Evolutionary conservation across 768 basidiomycete species (phyloP).

Genomic region (Boletus eberwhitei): DNA sequence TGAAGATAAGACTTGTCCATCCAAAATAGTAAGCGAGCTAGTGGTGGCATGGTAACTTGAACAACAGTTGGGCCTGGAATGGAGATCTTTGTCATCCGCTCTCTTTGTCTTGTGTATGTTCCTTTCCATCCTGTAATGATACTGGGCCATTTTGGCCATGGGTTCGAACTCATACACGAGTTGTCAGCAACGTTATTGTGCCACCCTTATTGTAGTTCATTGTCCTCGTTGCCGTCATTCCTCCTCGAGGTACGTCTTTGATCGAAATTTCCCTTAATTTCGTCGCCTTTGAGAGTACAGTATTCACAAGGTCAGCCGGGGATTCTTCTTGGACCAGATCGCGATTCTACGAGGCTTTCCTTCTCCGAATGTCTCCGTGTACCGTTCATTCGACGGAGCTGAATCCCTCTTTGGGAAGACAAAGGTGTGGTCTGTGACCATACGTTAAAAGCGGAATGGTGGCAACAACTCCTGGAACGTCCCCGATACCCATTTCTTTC

Average conservation of each 20-base stretch:
- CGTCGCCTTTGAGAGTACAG: background rate
- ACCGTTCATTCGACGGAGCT: background rate
- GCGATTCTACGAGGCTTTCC: too few relatives aligned
- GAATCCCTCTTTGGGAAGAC: slow-evolving; percentile 15
- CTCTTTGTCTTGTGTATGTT: background rate
- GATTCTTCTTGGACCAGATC: background rate
- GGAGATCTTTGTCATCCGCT: background rate
- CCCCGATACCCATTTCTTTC: slow-evolving; percentile 4
- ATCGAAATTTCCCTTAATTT: background rate
- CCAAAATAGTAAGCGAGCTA: background rate
- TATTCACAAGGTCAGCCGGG: background rate
- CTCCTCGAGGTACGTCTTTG: slow-evolving; percentile 3
- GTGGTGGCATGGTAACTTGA: background rate
- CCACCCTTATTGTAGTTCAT: slow-evolving; percentile 4
- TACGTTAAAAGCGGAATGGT: background rate
- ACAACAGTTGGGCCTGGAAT: background rate
- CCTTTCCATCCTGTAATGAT: background rate
- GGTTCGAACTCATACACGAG: background rate
- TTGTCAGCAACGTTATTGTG: background rate
- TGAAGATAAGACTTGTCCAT: background rate
- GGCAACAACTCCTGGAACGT: background rate
- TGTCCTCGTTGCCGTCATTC: slow-evolving; percentile 3
- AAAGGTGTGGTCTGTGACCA: background rate
- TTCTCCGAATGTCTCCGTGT: background rate
- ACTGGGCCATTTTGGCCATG: background rate